Conservation (phyloP, 495 filamentous ascomycete genomes). For the Aspergillus biplanus region DNA sequence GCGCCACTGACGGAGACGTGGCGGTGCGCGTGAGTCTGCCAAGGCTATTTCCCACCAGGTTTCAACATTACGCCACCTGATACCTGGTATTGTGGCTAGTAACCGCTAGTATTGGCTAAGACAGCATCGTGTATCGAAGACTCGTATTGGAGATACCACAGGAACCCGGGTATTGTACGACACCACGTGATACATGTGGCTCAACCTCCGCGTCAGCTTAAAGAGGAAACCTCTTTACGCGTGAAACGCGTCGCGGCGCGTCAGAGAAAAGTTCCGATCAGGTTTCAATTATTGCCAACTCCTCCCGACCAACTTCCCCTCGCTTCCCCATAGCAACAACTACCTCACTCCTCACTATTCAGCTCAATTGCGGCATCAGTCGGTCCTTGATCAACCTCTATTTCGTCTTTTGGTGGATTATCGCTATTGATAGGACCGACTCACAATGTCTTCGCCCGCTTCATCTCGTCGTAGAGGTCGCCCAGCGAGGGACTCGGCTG, state of each 20-base stretch:
- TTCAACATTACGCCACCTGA: not conserved
- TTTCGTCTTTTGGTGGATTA: not conserved
- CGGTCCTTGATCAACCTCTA: conserved; percentile 16
- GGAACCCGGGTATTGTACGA: not conserved
- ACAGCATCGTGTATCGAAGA: not conserved
- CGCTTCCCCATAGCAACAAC: conserved; percentile 15
- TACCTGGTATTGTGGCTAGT: not conserved
- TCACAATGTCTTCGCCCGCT: conserved; percentile 55
- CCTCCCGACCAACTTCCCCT: conserved; percentile 2
- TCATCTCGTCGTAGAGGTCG: conserved; percentile 46
- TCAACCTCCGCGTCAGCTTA: conserved; percentile 28
- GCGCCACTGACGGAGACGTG: conserved; percentile 15
- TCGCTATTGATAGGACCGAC: conserved; percentile 13
- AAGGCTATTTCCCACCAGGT: not conserved
- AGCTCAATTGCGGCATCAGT: conserved; percentile 16
- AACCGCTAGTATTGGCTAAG: not conserved
- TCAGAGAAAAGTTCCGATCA: conserved; percentile 15
- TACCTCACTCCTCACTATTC: conserved; percentile 10
- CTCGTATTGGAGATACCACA: not conserved
- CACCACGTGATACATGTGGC: conserved; percentile 22
- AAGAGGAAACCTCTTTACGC: conserved; percentile 49
- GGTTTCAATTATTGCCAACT: conserved; percentile 11
- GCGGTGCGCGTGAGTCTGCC: conserved; percentile 16
- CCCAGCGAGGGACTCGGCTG: conserved; percentile 43
- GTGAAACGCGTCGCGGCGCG: conserved; percentile 34